Evolutionary conservation across 2,329 filamentous ascomycete genomes (phyloP), one percentile per base, ranked within the genome.

Genomic region (Aspergillus unguis): DNA sequence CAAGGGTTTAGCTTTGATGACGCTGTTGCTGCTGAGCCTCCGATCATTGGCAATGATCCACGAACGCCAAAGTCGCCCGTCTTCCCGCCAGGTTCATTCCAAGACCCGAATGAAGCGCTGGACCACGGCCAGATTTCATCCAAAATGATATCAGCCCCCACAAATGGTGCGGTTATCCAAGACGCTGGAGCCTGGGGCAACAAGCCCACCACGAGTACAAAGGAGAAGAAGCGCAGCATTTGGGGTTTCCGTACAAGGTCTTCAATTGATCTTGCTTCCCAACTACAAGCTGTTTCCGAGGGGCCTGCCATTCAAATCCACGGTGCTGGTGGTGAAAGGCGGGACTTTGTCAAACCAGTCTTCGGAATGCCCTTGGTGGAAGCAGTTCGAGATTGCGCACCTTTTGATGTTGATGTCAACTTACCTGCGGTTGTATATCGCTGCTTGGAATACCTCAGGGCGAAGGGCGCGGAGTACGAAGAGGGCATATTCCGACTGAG

Each of bases 401-500:
- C 91, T 0, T 62, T 65, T 9, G 88, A 90, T 52, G 79, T 89
- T 41, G 82, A 85, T 55, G 84, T 90, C 5, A 85, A 88, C 28
- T 76, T 99, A 28, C 94, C 94, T 1, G 89, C 92, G 5, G 94
- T 99, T 2, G 90, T 97, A 6, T 99, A 95, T 73, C 86, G 94
- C 52, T 96, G 91, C 67, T 88, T 99, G 56, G 90, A 97, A 70
- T 99, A 96, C 69, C 80, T 99, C 17, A 87, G 90, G 59, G 81
- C 84, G 5, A 92, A 92, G 75, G 84, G 88, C 57, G 94, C 92
- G 8, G 80, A 87, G 44, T 80, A 79, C 5, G 94, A 99, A 70
- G 94, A 99, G 71, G 94, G 94, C 40, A 96, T 99, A 38, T 99
- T 99, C 79, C 85, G 94, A 47, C 79, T 99, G 38, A 97, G 92